phyloP scores from a whole-genome alignment of 768 basidiomycete genomes.

The Lyophyllum shimeji region DNA sequence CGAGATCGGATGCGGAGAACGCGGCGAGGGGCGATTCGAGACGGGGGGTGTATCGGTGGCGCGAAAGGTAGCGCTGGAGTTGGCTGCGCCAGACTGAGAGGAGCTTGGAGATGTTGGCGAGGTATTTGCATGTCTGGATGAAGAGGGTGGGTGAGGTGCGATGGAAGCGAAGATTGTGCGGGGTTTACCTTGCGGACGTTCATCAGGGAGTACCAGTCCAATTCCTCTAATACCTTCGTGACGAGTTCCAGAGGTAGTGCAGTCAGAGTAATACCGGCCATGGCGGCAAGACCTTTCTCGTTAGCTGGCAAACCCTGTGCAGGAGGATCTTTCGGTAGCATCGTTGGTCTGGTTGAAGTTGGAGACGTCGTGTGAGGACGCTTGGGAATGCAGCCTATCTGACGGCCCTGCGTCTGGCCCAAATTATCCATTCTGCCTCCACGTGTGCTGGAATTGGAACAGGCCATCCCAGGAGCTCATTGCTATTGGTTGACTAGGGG shows the following conservation, averaged over 20 bases:
- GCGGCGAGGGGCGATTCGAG: constrained; percentile 7
- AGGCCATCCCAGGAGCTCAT: background rate
- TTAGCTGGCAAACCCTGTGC: background rate
- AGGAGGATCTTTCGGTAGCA: background rate
- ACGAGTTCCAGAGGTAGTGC: background rate
- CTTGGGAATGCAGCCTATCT: background rate
- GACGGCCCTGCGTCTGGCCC: background rate
- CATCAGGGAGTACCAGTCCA: constrained; percentile 11
- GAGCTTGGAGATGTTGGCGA: constrained; percentile 2
- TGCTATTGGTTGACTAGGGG: background rate
- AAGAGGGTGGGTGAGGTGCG: background rate
- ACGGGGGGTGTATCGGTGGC: background rate
- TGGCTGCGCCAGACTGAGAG: constrained; percentile 8
- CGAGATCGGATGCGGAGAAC: constrained; percentile 3
- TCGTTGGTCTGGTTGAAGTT: background rate
- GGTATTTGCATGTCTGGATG: constrained; percentile 6
- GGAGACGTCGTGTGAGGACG: too few relatives aligned
- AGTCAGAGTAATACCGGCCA: background rate
- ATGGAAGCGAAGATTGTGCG: background rate
- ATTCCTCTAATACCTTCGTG: constrained; percentile 3
- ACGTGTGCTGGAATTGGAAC: background rate
- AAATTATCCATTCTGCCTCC: background rate
- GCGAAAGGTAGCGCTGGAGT: background rate
- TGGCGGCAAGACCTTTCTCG: background rate
- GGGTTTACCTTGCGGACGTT: constrained; percentile 6